Percentiles rank a stretch among this genome's conserved stretches.
Evolutionary conservation across 768 basidiomycete species (phyloP).

Genomic region (Botryobasidium botryosum): DNA sequence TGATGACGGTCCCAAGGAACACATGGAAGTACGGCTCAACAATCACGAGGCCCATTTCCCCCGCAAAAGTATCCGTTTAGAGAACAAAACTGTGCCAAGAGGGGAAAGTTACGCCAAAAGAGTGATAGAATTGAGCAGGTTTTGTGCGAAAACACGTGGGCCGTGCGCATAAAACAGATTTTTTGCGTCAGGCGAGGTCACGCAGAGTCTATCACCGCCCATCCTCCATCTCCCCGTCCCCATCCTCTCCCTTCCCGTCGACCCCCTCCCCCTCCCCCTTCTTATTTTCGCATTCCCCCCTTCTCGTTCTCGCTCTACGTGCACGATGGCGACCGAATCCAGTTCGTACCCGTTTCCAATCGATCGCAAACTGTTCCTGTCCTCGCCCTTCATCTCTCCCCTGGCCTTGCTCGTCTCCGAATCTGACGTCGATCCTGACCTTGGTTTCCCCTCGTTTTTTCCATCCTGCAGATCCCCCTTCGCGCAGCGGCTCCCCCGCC

Average conservation of each 20-base stretch:
- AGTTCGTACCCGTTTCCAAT: slow-evolving; percentile 3
- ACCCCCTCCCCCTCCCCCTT: neutral
- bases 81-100: too few relatives aligned
- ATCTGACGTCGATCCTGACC: slow-evolving; percentile 1
- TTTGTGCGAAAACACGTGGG: too few relatives aligned
- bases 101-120: too few relatives aligned
- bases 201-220: too few relatives aligned
- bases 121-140: too few relatives aligned
- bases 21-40: too few relatives aligned
- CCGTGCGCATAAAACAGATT: too few relatives aligned
- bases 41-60: too few relatives aligned
- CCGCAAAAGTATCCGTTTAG: too few relatives aligned
- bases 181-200: too few relatives aligned
- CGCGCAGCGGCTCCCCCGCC: slow-evolving; percentile 58
- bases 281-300: slow-evolving; percentile 2
- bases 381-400: too few relatives aligned
- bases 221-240: neutral
- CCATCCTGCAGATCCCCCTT: slow-evolving; percentile 23
- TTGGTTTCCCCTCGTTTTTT: neutral
- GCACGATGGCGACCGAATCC: slow-evolving; percentile 5
- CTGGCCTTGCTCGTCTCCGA: slow-evolving; percentile 1
- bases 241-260: slow-evolving; percentile 6
- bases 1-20: too few relatives aligned
- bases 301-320: slow-evolving; percentile 5
- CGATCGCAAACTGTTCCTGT: neutral